Evolutionary conservation across 192 early-diverging fungal genomes (phyloP), one percentile per base, ranked within the genome.

Genomic region (Paraglomus brasilianum): DNA sequence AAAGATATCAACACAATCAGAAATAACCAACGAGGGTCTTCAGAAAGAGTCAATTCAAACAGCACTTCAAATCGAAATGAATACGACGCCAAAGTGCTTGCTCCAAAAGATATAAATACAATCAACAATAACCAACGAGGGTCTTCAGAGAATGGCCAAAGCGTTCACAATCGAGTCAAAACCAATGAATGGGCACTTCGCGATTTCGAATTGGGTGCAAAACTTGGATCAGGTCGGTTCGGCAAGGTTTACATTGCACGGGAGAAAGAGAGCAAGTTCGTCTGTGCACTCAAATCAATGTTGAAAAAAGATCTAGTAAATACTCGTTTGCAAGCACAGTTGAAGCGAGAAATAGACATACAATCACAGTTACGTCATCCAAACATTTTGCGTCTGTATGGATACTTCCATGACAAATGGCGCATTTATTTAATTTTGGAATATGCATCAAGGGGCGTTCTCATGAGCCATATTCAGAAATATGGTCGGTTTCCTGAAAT

Each of bases 151-250:
- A n/a, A n/a, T n/a, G n/a, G n/a, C n/a, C n/a, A n/a, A n/a, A n/a
- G n/a, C n/a, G n/a, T n/a, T n/a, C n/a, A n/a, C n/a, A n/a, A n/a
- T n/a, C n/a, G n/a, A n/a, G n/a, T n/a, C n/a, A n/a, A n/a, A n/a
- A n/a, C n/a, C n/a, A n/a, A n/a, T n/a, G 71, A 77, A 58, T 91
- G 88, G 88, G 73, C 74, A 21, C 42, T 89, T 14, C 66, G 88
- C 22, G 94, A 97, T 77, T 98, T 98, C 84, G 94, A 96, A 56
- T 88, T 98, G 50, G 95, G 95, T 22, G 75, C 82, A 19, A 82
- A 88, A 0, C 76, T 98, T 21, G 96, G 96, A 59, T 92, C 92
- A 71, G 96, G 96, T n/a, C 95, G 97, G 66, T 98, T 97, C 83
- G 96, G 96, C 0, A 84, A 90, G 24, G 96, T 97, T 1, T 98